Evolutionary conservation across 1,139 yeast genomes (phyloP).

Genomic region (Yamadazyma epiphylla): DNA sequence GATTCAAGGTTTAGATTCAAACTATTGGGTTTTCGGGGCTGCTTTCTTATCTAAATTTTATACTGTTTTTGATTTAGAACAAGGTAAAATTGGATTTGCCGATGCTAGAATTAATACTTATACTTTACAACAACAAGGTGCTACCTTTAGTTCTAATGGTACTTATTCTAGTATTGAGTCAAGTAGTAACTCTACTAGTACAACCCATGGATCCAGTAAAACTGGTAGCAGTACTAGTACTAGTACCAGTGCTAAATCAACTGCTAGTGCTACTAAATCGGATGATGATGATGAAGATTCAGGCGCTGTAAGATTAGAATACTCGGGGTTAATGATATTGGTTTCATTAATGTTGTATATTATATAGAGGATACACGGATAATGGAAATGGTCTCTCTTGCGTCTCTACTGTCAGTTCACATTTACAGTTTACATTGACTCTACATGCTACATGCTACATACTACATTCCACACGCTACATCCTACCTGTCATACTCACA

Average conservation of each 20-base stretch:
- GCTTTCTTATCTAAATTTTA: conserved; percentile 56
- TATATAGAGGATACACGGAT: too few relatives aligned
- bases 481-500: too few relatives aligned
- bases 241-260: conserved; percentile 1
- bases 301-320: conserved; percentile 7
- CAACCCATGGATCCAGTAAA: neutral
- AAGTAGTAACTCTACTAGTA: conserved; percentile 1
- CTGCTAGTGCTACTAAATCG: conserved; percentile 2
- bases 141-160: too few relatives aligned
- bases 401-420: too few relatives aligned
- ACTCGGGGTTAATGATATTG: conserved; percentile 5
- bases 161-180: neutral
- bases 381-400: too few relatives aligned
- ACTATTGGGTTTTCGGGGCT: conserved; percentile 55
- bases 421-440: too few relatives aligned
- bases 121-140: conserved; percentile 7
- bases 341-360: conserved; percentile 7
- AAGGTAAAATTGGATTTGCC: conserved; percentile 46
- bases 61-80: conserved; percentile 55
- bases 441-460: too few relatives aligned
- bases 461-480: too few relatives aligned
- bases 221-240: conserved; percentile 1
- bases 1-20: conserved; percentile 48
- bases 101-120: conserved; percentile 13
- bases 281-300: conserved; percentile 5